Evolutionary conservation across 306 rosid species (phyloP).

Genomic region (Urtica urens): DNA sequence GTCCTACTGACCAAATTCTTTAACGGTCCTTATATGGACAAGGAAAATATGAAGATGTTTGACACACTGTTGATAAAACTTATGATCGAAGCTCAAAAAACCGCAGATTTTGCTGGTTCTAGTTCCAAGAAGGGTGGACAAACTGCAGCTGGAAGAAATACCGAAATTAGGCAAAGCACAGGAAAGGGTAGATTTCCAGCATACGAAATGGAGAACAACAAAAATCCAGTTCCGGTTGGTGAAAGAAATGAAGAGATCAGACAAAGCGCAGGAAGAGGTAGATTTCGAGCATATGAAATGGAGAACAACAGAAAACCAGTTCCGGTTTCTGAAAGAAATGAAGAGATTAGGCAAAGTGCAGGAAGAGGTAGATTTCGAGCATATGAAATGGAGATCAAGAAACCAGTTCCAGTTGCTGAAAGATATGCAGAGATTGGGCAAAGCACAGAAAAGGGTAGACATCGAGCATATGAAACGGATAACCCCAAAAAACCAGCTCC

Average conservation of each 20-base stretch:
- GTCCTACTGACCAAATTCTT: no score
- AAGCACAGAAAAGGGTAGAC: constrained; percentile 25
- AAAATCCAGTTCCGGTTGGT: constrained; percentile 17
- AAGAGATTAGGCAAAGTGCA: constrained; percentile 31
- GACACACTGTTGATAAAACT: neutral
- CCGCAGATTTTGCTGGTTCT: constrained; percentile 30
- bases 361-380: constrained; percentile 28
- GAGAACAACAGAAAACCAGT: constrained; percentile 24
- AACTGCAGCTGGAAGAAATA: constrained; percentile 18
- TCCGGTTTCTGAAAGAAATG: constrained; percentile 29
- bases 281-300: constrained; percentile 25
- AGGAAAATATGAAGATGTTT: neutral
- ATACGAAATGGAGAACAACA: constrained; percentile 22
- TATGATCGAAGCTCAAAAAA: neutral
- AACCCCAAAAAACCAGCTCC: constrained; percentile 18
- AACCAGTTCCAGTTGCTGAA: constrained; percentile 23
- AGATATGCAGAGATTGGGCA: constrained; percentile 25
- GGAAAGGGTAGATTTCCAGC: constrained; percentile 20
- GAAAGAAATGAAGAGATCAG: constrained; percentile 49
- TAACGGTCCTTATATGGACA: no score
- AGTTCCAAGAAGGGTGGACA: constrained; percentile 30
- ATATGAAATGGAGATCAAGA: constrained; percentile 22
- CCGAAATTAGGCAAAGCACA: constrained; percentile 25
- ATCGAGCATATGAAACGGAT: constrained; percentile 20
- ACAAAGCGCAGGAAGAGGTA: constrained; percentile 16